phyloP scores from a whole-genome alignment of 2,329 filamentous ascomycete species.

The Aureobasidium namibiae region DNA sequence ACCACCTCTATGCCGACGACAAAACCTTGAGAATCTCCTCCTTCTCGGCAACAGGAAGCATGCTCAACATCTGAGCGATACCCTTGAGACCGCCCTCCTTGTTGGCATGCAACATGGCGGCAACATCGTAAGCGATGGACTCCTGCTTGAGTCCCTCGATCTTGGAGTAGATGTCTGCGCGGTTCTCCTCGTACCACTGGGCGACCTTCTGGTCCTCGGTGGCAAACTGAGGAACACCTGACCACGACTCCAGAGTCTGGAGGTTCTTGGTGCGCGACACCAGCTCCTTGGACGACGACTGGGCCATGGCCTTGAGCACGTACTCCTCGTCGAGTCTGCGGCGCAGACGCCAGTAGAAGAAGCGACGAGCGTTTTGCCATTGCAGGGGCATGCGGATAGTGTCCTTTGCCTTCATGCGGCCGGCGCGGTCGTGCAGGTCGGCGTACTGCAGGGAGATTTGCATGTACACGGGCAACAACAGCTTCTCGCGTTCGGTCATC shows the following conservation, averaged over 20 bases:
- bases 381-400: conserved; percentile 75
- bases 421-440: conserved; percentile 91
- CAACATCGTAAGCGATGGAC: conserved; percentile 59
- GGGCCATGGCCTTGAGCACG: conserved; percentile 79
- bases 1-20: conserved; percentile 29
- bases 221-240: conserved; percentile 66
- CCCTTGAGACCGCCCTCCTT: conserved; percentile 70
- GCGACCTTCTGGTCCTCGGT: conserved; percentile 75
- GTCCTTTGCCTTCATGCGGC: conserved; percentile 97
- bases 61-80: conserved; percentile 74
- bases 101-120: conserved; percentile 57
- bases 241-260: conserved; percentile 74
- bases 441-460: conserved; percentile 97
- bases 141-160: conserved; percentile 77
- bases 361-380: conserved; percentile 84
- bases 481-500: conserved; percentile 78
- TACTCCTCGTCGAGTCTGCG: conserved; percentile 95
- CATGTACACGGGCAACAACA: conserved; percentile 82
- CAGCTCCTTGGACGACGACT: conserved; percentile 32
- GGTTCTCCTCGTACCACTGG: conserved; percentile 93
- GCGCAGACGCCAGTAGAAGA: conserved; percentile 99
- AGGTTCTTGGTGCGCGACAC: conserved; percentile 47
- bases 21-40: conserved; percentile 64
- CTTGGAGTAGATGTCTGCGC: conserved; percentile 73
- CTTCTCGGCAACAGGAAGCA: conserved; percentile 81